Conservation (phyloP, 331 rosid genomes). For the Pyrus hybrid region DNA sequence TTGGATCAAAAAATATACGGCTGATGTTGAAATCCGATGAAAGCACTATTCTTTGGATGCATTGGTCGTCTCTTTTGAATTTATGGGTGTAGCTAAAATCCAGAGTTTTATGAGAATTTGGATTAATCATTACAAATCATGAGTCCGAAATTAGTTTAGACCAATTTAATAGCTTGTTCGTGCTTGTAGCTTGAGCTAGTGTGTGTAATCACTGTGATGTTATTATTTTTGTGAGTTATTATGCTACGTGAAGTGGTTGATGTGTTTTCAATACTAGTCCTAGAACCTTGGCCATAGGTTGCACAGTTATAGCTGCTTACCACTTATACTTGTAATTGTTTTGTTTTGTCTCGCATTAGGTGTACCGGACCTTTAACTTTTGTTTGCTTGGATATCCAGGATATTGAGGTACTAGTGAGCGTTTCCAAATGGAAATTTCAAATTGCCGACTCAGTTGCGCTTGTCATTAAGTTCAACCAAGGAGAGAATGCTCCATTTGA, state of each 20-base stretch:
- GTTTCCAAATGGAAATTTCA: neutral
- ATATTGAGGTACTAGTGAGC: neutral
- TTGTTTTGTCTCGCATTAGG: too few relatives aligned
- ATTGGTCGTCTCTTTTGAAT: too few relatives aligned
- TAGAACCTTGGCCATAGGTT: neutral
- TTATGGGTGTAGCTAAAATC: too few relatives aligned
- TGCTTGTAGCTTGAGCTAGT: neutral
- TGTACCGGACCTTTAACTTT: neutral
- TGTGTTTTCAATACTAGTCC: neutral
- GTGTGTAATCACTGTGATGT: neutral
- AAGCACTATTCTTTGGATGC: neutral
- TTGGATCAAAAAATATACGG: neutral
- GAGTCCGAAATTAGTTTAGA: neutral
- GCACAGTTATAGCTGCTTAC: neutral
- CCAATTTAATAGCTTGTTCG: neutral
- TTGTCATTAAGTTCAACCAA: neutral
- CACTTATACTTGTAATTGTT: neutral
- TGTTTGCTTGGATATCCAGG: constrained; percentile 9
- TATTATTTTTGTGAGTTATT: too few relatives aligned
- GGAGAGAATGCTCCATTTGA: constrained; percentile 22
- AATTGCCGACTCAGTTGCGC: neutral
- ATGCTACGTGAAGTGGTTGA: neutral
- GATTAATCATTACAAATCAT: neutral
- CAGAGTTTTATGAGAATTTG: neutral
- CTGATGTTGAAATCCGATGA: neutral